Percentiles rank a stretch among this genome's conserved stretches.
Evolutionary conservation across 495 filamentous ascomycete species (phyloP).

Genomic region (Hyaloscypha bicolor): DNA sequence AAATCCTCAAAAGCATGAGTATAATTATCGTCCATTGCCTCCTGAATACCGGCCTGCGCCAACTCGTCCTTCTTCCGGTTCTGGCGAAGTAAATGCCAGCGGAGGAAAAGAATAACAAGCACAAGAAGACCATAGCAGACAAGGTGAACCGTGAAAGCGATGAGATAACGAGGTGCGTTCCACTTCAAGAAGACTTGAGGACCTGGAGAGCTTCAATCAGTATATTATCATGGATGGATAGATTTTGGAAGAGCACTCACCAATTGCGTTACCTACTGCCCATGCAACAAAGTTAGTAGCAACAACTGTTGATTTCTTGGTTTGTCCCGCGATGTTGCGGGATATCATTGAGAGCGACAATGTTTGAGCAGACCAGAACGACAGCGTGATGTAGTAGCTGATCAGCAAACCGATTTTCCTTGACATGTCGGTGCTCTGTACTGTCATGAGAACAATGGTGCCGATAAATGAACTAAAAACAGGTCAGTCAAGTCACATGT

Average conservation of each 20-base stretch:
- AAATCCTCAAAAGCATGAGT: slow-evolving; percentile 42
- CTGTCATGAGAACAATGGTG: slow-evolving; percentile 57
- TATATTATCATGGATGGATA: background rate
- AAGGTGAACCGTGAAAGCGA: slow-evolving; percentile 68
- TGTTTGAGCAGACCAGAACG: slow-evolving; percentile 59
- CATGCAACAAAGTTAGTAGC: slow-evolving; percentile 25
- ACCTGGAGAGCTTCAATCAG: background rate
- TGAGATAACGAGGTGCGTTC: slow-evolving; percentile 60
- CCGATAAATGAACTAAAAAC: slow-evolving; percentile 44
- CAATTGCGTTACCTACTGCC: slow-evolving; percentile 25
- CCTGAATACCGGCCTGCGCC: slow-evolving; percentile 1
- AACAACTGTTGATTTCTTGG: slow-evolving; percentile 26
- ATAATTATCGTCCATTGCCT: slow-evolving; percentile 59
- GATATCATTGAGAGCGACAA: slow-evolving; percentile 50
- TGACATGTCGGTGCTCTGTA: slow-evolving; percentile 45
- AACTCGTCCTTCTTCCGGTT: slow-evolving; percentile 60
- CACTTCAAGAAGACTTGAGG: slow-evolving; percentile 28
- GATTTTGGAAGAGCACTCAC: background rate
- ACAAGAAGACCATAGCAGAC: slow-evolving; percentile 61
- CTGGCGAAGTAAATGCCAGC: slow-evolving; percentile 59
- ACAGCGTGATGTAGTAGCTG: slow-evolving; percentile 56
- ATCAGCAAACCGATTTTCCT: slow-evolving; percentile 52
- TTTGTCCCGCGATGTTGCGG: slow-evolving; percentile 29
- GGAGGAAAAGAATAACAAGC: slow-evolving; percentile 59
- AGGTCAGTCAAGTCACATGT: background rate